Percentiles rank a stretch among this genome's conserved stretches.
Evolutionary conservation across 2,329 filamentous ascomycete genomes (phyloP).

Genomic region (Colletotrichum euphorbiae): DNA sequence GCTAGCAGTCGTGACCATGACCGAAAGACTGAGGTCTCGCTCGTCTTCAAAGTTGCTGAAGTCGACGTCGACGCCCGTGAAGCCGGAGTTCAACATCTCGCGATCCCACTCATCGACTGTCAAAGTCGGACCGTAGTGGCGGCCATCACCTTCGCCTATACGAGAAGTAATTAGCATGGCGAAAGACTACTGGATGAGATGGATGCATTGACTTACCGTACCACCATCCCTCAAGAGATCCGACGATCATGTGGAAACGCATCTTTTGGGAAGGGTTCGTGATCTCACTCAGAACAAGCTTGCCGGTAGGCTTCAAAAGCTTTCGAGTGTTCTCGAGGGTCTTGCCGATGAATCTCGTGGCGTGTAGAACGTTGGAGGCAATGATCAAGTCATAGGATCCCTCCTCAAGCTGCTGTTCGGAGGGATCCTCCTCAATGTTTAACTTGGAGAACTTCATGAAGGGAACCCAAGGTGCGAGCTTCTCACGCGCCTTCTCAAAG

Average conservation of each 20-base stretch:
- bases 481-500: slow-evolving; percentile 37
- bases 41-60: background rate
- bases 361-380: slow-evolving; percentile 47
- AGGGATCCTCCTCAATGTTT: slow-evolving; percentile 46
- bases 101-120: background rate
- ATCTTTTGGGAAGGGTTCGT: background rate
- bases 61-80: slow-evolving; percentile 40
- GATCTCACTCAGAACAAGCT: slow-evolving; percentile 46
- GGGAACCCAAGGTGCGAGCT: too few relatives aligned
- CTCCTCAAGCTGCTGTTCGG: slow-evolving; percentile 45
- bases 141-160: background rate
- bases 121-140: background rate
- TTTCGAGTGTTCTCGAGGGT: slow-evolving; percentile 43
- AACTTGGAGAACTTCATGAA: slow-evolving; percentile 45
- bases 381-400: slow-evolving; percentile 46
- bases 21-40: background rate
- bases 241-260: background rate
- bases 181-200: background rate
- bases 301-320: slow-evolving; percentile 47
- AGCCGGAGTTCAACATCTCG: slow-evolving; percentile 20
- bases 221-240: background rate
- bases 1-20: slow-evolving; percentile 2
- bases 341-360: slow-evolving; percentile 42
- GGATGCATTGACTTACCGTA: background rate
- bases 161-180: background rate